A percentile compares a stretch with the other conserved stretches of the same genome.
These are phyloP conservation scores for Gardenia jasminoides DNA, from an alignment of 257 asterid genomes.

Conservation along the genomic window DNA sequence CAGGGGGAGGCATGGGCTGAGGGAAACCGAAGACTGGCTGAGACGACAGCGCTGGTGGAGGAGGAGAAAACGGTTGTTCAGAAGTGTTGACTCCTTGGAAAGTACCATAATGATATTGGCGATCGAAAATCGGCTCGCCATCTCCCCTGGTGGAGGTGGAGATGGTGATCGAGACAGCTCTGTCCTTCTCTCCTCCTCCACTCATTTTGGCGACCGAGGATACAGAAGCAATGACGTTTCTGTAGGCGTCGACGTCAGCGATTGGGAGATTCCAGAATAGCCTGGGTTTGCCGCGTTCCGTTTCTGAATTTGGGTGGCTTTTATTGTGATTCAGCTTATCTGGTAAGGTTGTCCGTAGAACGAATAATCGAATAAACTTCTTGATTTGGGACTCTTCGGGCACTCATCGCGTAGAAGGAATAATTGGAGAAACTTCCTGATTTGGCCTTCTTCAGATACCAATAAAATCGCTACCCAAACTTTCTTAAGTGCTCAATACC, in stretches of 20 bases:
- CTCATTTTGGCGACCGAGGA: conserved; percentile 29
- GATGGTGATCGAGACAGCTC: conserved; percentile 11
- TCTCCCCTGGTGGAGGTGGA: conserved; percentile 1
- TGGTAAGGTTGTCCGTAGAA: background rate
- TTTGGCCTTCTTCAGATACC: no score
- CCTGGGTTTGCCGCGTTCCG: no score
- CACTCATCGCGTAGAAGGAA: no score
- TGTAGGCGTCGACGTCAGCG: background rate
- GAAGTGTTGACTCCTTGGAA: conserved; percentile 88
- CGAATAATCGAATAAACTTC: no score
- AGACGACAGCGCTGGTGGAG: conserved; percentile 52
- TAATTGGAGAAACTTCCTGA: no score
- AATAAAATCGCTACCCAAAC: no score
- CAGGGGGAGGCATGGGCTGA: conserved; percentile 69
- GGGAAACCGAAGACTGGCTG: conserved; percentile 75
- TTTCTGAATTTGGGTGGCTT: background rate
- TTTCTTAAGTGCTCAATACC: no score
- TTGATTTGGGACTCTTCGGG: no score
- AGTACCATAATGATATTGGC: conserved; percentile 65
- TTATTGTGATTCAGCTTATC: background rate
- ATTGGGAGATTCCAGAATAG: background rate
- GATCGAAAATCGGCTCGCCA: conserved; percentile 42
- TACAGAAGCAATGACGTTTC: conserved; percentile 7
- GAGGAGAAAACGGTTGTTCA: conserved; percentile 36
- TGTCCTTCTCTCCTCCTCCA: conserved; percentile 52